Conservation (phyloP, 2,329 filamentous ascomycete genomes). For the Alternaria rosae region DNA sequence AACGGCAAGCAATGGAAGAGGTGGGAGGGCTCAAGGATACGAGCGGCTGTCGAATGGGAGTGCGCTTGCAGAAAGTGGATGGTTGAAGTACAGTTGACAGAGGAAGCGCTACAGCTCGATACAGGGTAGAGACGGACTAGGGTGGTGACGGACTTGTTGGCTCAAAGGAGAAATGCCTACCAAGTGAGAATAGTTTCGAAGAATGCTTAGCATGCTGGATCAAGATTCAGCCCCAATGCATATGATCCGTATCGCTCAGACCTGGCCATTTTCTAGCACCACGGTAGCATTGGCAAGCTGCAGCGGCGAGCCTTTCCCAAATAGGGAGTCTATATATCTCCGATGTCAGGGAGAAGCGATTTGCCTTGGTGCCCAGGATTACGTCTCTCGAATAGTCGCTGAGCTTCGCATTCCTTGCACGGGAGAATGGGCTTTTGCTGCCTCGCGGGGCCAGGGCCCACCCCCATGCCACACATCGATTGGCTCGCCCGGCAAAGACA, state of each 20-base stretch:
- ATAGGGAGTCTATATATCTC: constrained; percentile 53
- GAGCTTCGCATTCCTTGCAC: constrained; percentile 51
- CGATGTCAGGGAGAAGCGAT: constrained; percentile 49
- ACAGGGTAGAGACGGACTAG: constrained; percentile 44
- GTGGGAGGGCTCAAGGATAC: constrained; percentile 30
- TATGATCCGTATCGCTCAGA: constrained; percentile 55
- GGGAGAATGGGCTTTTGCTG: constrained; percentile 36
- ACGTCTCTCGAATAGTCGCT: constrained; percentile 44
- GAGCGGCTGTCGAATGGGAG: constrained; percentile 34
- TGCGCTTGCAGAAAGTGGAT: constrained; percentile 34
- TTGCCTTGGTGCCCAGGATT: constrained; percentile 48
- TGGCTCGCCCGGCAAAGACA: constrained; percentile 41
- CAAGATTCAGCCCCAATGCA: constrained; percentile 56
- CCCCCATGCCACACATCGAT: constrained; percentile 30
- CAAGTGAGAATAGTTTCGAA: constrained; percentile 46
- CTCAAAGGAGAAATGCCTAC: constrained; percentile 50
- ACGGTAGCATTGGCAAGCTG: constrained; percentile 58
- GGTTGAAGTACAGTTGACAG: constrained; percentile 45
- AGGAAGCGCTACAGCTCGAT: constrained; percentile 44
- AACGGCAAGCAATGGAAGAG: constrained; percentile 28
- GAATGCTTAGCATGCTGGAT: constrained; percentile 45
- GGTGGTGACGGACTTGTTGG: constrained; percentile 48
- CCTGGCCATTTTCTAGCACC: constrained; percentile 53
- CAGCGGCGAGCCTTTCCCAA: constrained; percentile 54
- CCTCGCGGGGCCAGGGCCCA: constrained; percentile 30